Base-by-base conservation (phyloP, 306 rosid genomes). In the Lupinus albus region DNA sequence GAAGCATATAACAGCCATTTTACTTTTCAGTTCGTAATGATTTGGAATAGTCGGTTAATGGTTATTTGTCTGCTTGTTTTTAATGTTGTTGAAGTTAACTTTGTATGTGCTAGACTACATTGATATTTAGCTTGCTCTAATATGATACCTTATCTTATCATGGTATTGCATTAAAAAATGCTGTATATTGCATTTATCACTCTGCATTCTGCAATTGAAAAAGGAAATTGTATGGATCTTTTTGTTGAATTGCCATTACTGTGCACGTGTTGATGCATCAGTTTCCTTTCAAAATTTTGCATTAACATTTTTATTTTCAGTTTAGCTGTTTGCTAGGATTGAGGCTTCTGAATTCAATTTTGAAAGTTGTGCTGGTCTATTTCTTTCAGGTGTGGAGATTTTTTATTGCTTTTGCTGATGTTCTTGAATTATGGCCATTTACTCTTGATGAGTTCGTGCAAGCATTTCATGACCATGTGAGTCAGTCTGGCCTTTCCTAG, bases 401-500 rank as follows among this genome's bases (percentile, higher is more conserved):
- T 81, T 82, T 93, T 44, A 88, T 93, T 80, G 86, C 94, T 35
- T 93, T 93, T 79, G 88, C 92, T 64, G 99, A 93, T 75, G 83
- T 89, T 80, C 96, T 93, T 52, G 90, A 86, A 88, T 74, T 93
- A 41, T 93, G 98, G 97, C 91, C 98, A 2, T 93, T 93, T 78
- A 93, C 97, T 25, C 87, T 89, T 1, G 98, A 93, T 73, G 98
- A 93, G 82, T 93, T 93, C 78, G 81, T 93, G 79, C 98, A 93
- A 82, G 93, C 94, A 69, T 87, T 93, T 79, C 97, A 93, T 65
- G 98, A 93, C 79, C 85, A 83, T 67, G 98, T 93, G 69, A 88
- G 97, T 81, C 49, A 12, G 55, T 64, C 44, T 41, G 67, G 65
- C 61, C 41, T 73, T 45, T 66, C 13, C 61, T 75, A 49, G 83